A percentile compares a stretch with the other conserved stretches of the same genome.
phyloP scores from a whole-genome alignment of 148 eudicot species.

The Rhododendron simsii region DNA sequence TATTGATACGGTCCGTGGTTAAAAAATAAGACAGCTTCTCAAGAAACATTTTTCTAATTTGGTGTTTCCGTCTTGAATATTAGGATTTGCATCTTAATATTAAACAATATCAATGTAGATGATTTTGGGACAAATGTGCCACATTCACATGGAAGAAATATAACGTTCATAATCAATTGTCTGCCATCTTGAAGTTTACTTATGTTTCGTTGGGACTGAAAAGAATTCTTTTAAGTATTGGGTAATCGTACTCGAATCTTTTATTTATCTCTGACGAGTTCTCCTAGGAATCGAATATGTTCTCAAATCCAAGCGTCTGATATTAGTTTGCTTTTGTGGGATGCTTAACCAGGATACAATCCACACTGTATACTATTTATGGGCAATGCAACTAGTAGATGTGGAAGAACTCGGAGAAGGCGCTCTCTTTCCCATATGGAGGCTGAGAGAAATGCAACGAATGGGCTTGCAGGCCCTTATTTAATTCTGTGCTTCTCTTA shows the following conservation, averaged over 20 bases:
- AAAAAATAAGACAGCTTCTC: background rate
- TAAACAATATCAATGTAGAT: background rate
- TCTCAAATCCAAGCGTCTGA: background rate
- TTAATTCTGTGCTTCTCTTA: slow-evolving; percentile 19
- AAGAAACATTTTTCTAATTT: background rate
- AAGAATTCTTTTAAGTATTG: background rate
- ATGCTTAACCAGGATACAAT: slow-evolving; percentile 67
- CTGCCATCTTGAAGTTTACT: background rate
- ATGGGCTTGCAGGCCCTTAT: slow-evolving; percentile 73
- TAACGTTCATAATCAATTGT: background rate
- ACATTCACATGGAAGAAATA: background rate
- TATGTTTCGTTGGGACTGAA: background rate
- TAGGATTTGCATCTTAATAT: background rate
- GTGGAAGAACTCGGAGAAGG: slow-evolving; percentile 60
- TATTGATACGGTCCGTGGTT: background rate
- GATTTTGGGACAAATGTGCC: background rate
- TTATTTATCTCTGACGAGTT: background rate
- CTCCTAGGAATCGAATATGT: background rate
- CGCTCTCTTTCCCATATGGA: slow-evolving; percentile 71
- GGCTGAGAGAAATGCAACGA: slow-evolving; percentile 86
- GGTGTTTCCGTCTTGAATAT: background rate
- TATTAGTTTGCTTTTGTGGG: background rate
- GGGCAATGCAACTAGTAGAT: slow-evolving; percentile 89
- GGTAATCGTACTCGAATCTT: background rate
- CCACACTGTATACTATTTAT: slow-evolving; percentile 65